Percentiles rank a stretch among this genome's conserved stretches.
These are phyloP conservation scores for Sphagnurus paluster DNA, from an alignment of 1,284 basidiomycete species.

Conservation along the genomic window DNA sequence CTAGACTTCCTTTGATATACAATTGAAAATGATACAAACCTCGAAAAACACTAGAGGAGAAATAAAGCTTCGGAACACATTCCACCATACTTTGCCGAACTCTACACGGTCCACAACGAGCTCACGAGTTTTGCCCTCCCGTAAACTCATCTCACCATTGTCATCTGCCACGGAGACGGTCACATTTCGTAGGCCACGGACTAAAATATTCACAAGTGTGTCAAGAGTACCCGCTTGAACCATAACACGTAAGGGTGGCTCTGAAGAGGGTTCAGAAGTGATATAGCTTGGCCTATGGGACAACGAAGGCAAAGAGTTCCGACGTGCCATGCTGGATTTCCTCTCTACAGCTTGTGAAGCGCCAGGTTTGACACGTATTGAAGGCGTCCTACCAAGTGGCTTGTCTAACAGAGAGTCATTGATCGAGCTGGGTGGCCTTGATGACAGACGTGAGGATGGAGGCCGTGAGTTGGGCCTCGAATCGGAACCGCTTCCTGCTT, in stretches of 20 bases:
- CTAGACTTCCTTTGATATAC: background rate
- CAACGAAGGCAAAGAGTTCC: slow-evolving; percentile 78
- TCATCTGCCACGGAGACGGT: slow-evolving; percentile 79
- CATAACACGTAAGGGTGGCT: slow-evolving; percentile 69
- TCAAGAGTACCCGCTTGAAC: slow-evolving; percentile 78
- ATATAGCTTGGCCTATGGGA: slow-evolving; percentile 60
- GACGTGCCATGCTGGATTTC: slow-evolving; percentile 68
- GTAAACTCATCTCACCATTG: slow-evolving; percentile 76
- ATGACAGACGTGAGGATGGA: slow-evolving; percentile 53
- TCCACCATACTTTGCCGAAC: slow-evolving; percentile 78
- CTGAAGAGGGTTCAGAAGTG: slow-evolving; percentile 57
- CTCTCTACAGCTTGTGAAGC: slow-evolving; percentile 67
- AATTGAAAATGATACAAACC: slow-evolving; percentile 41
- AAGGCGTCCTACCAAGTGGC: slow-evolving; percentile 56
- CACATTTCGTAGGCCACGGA: slow-evolving; percentile 75
- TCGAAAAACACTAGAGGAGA: slow-evolving; percentile 80
- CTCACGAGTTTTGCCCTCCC: slow-evolving; percentile 67
- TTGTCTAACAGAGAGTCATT: slow-evolving; percentile 45
- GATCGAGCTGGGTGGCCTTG: slow-evolving; percentile 63
- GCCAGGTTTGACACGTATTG: slow-evolving; percentile 72
- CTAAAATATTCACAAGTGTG: slow-evolving; percentile 68
- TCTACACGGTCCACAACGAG: slow-evolving; percentile 69
- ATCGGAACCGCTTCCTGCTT: slow-evolving; percentile 46
- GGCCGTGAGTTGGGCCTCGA: slow-evolving; percentile 51
- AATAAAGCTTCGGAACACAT: slow-evolving; percentile 74